These are phyloP conservation scores for Lophiotrema nucula DNA, from an alignment of 495 filamentous ascomycete genomes.

Conservation along the genomic window DNA sequence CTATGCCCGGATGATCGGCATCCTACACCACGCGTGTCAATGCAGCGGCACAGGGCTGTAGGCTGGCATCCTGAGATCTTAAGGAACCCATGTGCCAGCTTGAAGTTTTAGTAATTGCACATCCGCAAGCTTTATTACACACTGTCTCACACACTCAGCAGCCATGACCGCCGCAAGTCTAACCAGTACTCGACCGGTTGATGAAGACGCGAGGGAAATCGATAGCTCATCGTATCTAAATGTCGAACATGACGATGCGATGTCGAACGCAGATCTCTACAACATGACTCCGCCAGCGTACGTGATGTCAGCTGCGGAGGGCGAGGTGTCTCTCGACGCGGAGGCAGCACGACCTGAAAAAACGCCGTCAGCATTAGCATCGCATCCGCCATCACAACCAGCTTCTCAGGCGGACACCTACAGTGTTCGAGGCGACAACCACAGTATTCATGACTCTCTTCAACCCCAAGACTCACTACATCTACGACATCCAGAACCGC, in stretches of 20 bases:
- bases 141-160: too few relatives aligned
- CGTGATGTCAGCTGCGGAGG: background rate
- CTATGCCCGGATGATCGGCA: too few relatives aligned
- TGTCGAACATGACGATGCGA: slow-evolving; percentile 3
- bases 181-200: too few relatives aligned
- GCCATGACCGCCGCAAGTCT: background rate
- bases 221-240: slow-evolving; percentile 5
- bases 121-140: too few relatives aligned
- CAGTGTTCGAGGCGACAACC: background rate
- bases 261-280: slow-evolving; percentile 12
- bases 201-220: background rate
- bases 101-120: too few relatives aligned
- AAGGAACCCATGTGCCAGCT: too few relatives aligned
- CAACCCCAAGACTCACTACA: background rate
- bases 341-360: background rate
- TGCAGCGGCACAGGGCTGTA: too few relatives aligned
- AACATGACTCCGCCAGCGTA: slow-evolving; percentile 14
- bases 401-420: background rate
- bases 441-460: background rate
- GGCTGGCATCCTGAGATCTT: too few relatives aligned
- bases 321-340: slow-evolving; percentile 9
- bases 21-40: too few relatives aligned
- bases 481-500: background rate
- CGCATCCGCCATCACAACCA: background rate
- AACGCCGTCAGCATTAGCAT: background rate